Evolutionary conservation across 441 rosid species (phyloP).

Genomic region (Monsonia emarginata): DNA sequence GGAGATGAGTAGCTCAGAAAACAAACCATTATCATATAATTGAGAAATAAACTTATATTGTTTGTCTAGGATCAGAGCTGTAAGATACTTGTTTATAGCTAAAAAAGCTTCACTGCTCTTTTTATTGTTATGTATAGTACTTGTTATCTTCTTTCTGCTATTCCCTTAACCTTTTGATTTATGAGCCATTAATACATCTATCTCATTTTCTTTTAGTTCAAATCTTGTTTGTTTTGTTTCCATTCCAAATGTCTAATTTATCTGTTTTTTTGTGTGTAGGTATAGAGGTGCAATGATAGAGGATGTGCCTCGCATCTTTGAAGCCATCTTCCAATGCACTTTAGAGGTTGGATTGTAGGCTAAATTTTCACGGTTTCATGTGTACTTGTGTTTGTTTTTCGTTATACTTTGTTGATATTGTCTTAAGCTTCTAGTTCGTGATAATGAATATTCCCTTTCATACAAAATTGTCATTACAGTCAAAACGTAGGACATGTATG

Average conservation of each 20-base stretch:
- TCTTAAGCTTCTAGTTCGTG: not conserved
- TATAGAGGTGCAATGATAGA: constrained; percentile 92
- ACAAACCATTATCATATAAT: no score
- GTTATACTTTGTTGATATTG: no score
- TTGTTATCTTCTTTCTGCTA: not conserved
- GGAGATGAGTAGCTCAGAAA: not conserved
- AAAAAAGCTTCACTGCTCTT: not conserved
- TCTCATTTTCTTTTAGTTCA: not conserved
- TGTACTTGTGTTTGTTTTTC: not conserved
- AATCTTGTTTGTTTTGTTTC: not conserved
- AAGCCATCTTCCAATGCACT: constrained; percentile 98
- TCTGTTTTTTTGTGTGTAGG: constrained; percentile 28
- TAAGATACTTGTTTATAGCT: not conserved
- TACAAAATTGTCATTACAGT: no score
- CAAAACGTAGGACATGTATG: no score
- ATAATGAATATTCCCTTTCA: not conserved
- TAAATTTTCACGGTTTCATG: not conserved
- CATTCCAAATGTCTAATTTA: not conserved
- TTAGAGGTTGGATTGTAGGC: constrained; percentile 53
- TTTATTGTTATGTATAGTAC: not conserved
- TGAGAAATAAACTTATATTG: no score
- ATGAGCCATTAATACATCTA: not conserved
- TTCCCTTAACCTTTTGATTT: not conserved
- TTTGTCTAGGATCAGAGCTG: no score
- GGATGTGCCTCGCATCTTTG: constrained; percentile 93